Percentiles rank a stretch among this genome's conserved stretches.
Conservation (phyloP, 208 protist genomes). For the Trichomonas tenax region DNA sequence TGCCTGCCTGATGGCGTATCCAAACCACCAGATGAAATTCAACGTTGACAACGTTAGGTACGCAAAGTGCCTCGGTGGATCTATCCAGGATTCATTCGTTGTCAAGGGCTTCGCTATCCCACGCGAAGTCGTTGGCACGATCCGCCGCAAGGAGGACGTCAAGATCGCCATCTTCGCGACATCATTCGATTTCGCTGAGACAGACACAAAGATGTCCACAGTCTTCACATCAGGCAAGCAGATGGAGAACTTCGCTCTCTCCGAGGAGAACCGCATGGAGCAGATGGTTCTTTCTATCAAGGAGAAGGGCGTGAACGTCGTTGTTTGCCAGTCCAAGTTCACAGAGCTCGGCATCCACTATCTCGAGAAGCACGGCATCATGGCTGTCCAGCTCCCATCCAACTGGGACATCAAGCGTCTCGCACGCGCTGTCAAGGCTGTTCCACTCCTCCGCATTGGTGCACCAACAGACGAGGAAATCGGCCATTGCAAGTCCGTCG, state of each 20-base stretch:
- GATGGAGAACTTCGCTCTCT: conserved; percentile 73
- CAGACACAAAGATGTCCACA: conserved; percentile 75
- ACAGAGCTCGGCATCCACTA: conserved; percentile 96
- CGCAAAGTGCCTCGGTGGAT: conserved; percentile 86
- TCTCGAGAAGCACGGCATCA: conserved; percentile 85
- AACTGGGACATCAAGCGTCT: conserved; percentile 97
- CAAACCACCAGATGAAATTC: conserved; percentile 23
- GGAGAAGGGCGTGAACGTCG: conserved; percentile 80
- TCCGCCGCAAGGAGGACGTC: conserved; percentile 73
- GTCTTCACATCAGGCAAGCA: conserved; percentile 85
- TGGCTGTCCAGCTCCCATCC: conserved; percentile 86
- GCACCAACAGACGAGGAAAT: conserved; percentile 25
- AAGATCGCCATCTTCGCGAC: conserved; percentile 93
- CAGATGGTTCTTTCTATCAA: conserved; percentile 76
- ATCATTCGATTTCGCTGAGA: conserved; percentile 77
- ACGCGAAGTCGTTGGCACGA: conserved; percentile 51
- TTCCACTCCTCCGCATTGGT: conserved; percentile 23
- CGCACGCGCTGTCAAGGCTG: conserved; percentile 80
- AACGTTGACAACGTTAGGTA: conserved; percentile 91
- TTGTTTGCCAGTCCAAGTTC: conserved; percentile 86
- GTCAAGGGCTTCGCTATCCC: conserved; percentile 90
- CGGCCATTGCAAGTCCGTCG: conserved; percentile 63
- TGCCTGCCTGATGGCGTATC: not conserved
- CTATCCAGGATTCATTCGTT: conserved; percentile 67
- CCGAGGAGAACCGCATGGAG: conserved; percentile 89